Evolutionary conservation across 176 grass and related monocot genomes (phyloP).

Genomic region (Metroxylon sagu): DNA sequence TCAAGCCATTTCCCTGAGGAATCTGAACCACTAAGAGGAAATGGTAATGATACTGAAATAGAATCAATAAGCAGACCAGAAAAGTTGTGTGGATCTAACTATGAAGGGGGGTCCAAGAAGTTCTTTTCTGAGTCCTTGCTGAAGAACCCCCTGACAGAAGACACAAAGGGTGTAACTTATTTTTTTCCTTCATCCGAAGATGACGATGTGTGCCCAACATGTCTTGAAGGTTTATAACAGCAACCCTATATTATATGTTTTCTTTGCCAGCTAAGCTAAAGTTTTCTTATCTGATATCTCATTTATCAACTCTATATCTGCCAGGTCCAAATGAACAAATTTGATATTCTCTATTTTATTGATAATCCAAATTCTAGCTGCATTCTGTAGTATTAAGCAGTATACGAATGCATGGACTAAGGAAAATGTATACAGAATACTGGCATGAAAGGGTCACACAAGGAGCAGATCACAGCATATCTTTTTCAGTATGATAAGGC

Average conservation of each 20-base stretch:
- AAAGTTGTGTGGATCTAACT: constrained; percentile 57
- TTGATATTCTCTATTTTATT: too few relatives aligned
- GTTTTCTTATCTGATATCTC: neutral
- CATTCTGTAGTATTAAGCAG: too few relatives aligned
- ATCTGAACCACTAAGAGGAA: constrained; percentile 53
- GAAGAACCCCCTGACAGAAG: constrained; percentile 40
- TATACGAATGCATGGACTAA: too few relatives aligned
- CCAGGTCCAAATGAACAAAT: too few relatives aligned
- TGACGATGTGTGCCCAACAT: constrained; percentile 93
- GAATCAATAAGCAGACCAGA: constrained; percentile 37
- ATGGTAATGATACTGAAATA: constrained; percentile 28
- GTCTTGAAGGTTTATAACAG: constrained; percentile 73
- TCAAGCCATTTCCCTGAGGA: constrained; percentile 69
- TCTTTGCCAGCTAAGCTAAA: neutral
- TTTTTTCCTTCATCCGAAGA: constrained; percentile 67
- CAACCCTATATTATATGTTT: neutral
- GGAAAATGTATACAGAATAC: too few relatives aligned
- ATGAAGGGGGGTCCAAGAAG: constrained; percentile 49
- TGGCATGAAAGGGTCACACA: too few relatives aligned
- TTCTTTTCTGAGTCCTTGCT: constrained; percentile 44
- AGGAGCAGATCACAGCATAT: too few relatives aligned
- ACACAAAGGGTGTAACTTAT: constrained; percentile 45
- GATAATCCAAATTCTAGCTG: too few relatives aligned
- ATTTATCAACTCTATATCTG: neutral
- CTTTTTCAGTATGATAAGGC: too few relatives aligned